phyloP scores from a whole-genome alignment of 495 filamentous ascomycete genomes.

The Parmelia sp. region DNA sequence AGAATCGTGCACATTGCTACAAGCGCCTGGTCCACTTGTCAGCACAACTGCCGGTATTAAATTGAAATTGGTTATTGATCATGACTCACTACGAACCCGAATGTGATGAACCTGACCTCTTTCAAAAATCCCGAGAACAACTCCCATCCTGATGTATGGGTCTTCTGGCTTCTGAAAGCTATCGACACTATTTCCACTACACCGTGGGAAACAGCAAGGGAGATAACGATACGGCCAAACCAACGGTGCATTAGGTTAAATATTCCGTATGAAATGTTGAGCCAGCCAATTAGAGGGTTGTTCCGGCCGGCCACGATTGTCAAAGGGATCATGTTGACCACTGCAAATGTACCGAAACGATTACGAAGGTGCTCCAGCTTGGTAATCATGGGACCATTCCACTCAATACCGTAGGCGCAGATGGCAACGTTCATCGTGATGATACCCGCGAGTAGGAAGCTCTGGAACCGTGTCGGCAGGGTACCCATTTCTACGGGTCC shows the following conservation, averaged over 20 bases:
- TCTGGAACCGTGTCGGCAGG: slow-evolving; percentile 77
- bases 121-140: slow-evolving; percentile 44
- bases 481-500: slow-evolving; percentile 75
- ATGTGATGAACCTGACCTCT: slow-evolving; percentile 51
- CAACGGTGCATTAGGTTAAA: slow-evolving; percentile 79
- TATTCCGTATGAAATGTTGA: slow-evolving; percentile 65
- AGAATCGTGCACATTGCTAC: slow-evolving; percentile 54
- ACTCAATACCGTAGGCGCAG: slow-evolving; percentile 53
- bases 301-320: slow-evolving; percentile 62
- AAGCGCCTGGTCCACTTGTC: slow-evolving; percentile 33
- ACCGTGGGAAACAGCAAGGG: slow-evolving; percentile 58
- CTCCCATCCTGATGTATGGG: slow-evolving; percentile 49
- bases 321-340: slow-evolving; percentile 74
- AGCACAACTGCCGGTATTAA: not conserved
- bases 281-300: slow-evolving; percentile 59
- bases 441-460: slow-evolving; percentile 62
- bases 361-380: slow-evolving; percentile 62
- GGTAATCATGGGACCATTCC: slow-evolving; percentile 29
- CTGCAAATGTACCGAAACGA: slow-evolving; percentile 66
- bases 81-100: slow-evolving; percentile 46
- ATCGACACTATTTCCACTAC: slow-evolving; percentile 61
- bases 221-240: slow-evolving; percentile 65
- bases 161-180: slow-evolving; percentile 46
- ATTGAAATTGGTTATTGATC: not conserved
- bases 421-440: slow-evolving; percentile 71